Percentiles rank a stretch among this genome's conserved stretches.
phyloP scores from a whole-genome alignment of 2,329 filamentous ascomycete genomes.

The Apiospora arundinis region DNA sequence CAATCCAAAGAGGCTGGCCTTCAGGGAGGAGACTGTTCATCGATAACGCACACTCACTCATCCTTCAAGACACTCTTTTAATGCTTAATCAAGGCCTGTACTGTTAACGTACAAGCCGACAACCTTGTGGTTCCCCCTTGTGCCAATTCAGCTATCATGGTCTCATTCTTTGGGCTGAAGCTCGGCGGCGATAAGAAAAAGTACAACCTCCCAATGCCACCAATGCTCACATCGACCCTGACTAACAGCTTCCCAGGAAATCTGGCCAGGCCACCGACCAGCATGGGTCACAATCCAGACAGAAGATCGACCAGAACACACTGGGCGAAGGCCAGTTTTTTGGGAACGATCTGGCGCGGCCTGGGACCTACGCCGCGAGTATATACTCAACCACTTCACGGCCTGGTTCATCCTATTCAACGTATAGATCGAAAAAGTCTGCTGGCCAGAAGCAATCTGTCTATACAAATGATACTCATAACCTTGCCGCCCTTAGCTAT shows the following conservation, averaged over 20 bases:
- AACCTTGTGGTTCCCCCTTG: not conserved
- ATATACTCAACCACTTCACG: slow-evolving; percentile 37
- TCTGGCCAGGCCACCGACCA: slow-evolving; percentile 19
- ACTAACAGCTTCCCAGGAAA: not conserved
- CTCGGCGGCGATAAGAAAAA: slow-evolving; percentile 64
- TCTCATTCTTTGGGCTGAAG: slow-evolving; percentile 65
- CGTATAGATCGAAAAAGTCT: slow-evolving; percentile 29
- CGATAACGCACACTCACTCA: not conserved
- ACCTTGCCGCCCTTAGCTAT: slow-evolving; percentile 51
- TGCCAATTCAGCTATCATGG: slow-evolving; percentile 47
- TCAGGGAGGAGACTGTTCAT: not conserved
- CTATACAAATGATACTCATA: slow-evolving; percentile 44
- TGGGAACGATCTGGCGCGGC: slow-evolving; percentile 38
- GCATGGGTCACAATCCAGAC: slow-evolving; percentile 32
- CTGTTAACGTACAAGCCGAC: not conserved
- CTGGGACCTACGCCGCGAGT: slow-evolving; percentile 22
- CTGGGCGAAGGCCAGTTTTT: slow-evolving; percentile 46
- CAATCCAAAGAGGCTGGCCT: slow-evolving; percentile 18
- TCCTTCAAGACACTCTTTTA: slow-evolving; percentile 2
- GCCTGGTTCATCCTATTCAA: slow-evolving; percentile 49
- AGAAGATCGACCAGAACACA: slow-evolving; percentile 42
- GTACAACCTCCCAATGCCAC: slow-evolving; percentile 44
- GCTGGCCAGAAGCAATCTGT: slow-evolving; percentile 32
- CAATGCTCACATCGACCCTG: not conserved
- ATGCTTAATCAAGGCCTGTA: slow-evolving; percentile 9